These are phyloP conservation scores for Colletotrichum chrysophilum DNA, from an alignment of 2,329 filamentous ascomycete genomes.

Conservation along the genomic window DNA sequence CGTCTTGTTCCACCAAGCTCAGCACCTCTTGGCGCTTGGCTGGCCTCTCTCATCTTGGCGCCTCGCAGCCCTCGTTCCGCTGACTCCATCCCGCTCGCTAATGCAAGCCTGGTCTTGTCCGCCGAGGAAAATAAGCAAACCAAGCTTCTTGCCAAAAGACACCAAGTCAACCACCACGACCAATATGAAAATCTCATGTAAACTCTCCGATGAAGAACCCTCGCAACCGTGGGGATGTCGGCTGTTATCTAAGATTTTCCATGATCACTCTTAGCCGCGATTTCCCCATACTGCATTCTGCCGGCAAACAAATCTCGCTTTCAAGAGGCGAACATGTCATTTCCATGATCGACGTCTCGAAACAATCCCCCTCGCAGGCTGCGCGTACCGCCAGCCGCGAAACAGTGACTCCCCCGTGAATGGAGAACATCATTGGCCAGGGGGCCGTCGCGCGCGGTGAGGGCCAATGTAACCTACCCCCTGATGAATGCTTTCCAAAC, in stretches of 20 bases:
- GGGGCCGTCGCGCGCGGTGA: not conserved
- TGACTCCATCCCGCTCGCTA: not conserved
- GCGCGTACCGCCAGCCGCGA: not conserved
- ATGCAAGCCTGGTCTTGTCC: not conserved
- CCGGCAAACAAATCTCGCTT: not conserved
- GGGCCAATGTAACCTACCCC: not conserved
- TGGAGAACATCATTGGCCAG: not conserved
- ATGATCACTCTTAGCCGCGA: not conserved
- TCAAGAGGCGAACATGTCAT: not conserved
- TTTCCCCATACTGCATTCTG: not conserved
- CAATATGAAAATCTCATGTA: not conserved
- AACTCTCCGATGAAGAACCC: not conserved
- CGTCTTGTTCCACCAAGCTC: not conserved
- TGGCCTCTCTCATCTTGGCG: not conserved
- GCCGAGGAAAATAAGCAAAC: conserved; percentile 10
- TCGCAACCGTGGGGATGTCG: not conserved
- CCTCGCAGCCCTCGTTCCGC: not conserved
- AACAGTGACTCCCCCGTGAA: not conserved
- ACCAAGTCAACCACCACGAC: not conserved
- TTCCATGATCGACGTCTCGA: not conserved
- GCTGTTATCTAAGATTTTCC: not conserved
- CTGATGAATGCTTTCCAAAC: not conserved
- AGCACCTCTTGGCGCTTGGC: conserved; percentile 15
- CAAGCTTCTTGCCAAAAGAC: conserved; percentile 1
- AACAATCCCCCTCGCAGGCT: not conserved